These are phyloP conservation scores for Metschnikowia cubensis DNA, from an alignment of 805 yeast species.

Conservation along the genomic window DNA sequence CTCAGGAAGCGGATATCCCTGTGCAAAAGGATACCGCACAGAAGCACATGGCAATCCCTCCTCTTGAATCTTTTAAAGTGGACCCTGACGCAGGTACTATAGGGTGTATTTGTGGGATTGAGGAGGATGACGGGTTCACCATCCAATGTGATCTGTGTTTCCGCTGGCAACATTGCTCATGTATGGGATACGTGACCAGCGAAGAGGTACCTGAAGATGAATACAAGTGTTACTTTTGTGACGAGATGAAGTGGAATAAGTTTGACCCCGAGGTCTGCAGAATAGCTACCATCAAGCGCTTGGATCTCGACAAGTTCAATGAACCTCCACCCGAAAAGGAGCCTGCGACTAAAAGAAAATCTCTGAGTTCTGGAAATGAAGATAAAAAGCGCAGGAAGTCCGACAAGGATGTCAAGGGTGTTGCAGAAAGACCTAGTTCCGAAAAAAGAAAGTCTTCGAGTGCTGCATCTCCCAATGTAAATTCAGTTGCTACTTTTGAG, in stretches of 20 bases:
- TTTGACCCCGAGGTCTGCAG: constrained; percentile 39
- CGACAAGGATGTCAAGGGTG: constrained; percentile 12
- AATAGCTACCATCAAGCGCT: constrained; percentile 27
- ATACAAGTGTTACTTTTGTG: constrained; percentile 77
- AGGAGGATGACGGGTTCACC: constrained; percentile 89
- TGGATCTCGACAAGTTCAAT: constrained; percentile 25
- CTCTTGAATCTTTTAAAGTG: constrained; percentile 50
- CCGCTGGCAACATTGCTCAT: constrained; percentile 94
- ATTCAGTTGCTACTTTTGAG: constrained; percentile 4
- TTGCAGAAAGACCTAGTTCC: constrained; percentile 4
- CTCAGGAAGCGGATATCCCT: background rate
- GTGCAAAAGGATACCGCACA: background rate
- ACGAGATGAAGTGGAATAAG: constrained; percentile 40
- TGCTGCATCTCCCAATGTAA: constrained; percentile 8
- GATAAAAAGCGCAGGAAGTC: constrained; percentile 28
- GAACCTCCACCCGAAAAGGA: constrained; percentile 16
- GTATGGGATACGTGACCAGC: constrained; percentile 71
- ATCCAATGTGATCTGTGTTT: constrained; percentile 91
- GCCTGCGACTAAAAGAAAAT: constrained; percentile 16
- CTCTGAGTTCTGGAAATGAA: constrained; percentile 26
- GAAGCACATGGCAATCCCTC: constrained; percentile 22
- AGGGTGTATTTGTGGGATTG: constrained; percentile 83
- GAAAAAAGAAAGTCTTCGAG: constrained; percentile 15
- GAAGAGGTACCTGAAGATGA: constrained; percentile 76
- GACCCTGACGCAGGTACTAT: constrained; percentile 82